Percentiles rank a stretch among this genome's conserved stretches.
phyloP scores from a whole-genome alignment of 768 basidiomycete genomes.

The Mycena epipterygia region DNA sequence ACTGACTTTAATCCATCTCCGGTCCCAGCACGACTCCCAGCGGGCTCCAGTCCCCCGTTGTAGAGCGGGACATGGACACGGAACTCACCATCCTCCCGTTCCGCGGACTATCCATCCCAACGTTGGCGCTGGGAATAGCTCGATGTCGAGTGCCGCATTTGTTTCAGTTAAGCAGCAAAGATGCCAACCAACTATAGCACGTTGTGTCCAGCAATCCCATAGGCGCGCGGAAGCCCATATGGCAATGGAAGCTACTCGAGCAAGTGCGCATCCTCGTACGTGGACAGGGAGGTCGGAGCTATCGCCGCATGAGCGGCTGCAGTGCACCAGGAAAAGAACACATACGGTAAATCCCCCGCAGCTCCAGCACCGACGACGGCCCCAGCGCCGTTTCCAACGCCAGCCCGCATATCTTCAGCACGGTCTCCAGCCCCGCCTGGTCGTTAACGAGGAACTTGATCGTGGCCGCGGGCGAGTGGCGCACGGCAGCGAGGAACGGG shows the following conservation, averaged over 20 bases:
- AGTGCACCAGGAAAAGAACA: not conserved
- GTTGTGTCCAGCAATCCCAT: no score
- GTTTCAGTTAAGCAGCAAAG: no score
- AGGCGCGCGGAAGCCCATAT: no score
- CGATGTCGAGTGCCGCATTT: no score
- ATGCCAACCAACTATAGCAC: no score
- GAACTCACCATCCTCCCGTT: no score
- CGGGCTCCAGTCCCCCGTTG: no score
- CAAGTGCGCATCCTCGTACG: not conserved
- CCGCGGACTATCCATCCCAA: no score
- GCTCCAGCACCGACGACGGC: not conserved
- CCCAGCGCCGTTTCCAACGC: not conserved
- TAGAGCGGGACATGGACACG: no score
- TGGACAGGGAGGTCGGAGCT: not conserved
- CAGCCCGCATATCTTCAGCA: not conserved
- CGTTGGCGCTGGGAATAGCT: no score
- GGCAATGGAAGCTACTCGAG: not conserved
- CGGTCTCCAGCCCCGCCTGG: not conserved
- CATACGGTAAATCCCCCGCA: not conserved
- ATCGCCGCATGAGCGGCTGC: not conserved
- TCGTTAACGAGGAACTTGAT: not conserved
- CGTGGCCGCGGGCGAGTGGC: not conserved
- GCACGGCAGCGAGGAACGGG: not conserved
- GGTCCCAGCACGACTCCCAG: no score
- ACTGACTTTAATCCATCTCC: no score